Percentiles rank a stretch among this genome's conserved stretches.
Conservation (phyloP, 2,329 filamentous ascomycete genomes). For the Herpotrichia juniperi region DNA sequence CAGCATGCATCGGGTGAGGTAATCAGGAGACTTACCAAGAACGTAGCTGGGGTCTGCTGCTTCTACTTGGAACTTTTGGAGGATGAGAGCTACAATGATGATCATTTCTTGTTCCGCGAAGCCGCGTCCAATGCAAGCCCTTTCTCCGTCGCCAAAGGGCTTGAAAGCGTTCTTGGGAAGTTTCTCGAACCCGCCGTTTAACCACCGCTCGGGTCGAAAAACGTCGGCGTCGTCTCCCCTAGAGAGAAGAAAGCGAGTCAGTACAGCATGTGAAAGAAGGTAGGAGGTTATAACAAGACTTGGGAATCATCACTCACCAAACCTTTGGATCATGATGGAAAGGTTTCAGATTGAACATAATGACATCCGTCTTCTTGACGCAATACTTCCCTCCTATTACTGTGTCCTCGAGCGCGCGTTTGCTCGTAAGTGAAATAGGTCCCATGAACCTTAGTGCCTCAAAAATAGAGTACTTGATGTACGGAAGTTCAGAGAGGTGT, state of each 20-base stretch:
- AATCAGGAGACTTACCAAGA: slow-evolving; percentile 36
- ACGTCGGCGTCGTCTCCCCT: slow-evolving; percentile 67
- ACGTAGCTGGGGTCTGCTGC: slow-evolving; percentile 66
- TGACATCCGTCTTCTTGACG: slow-evolving; percentile 26
- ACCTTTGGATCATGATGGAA: slow-evolving; percentile 18
- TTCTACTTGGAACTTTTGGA: slow-evolving; percentile 75
- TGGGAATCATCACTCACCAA: not conserved
- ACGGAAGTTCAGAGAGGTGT: slow-evolving; percentile 67
- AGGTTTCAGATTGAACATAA: slow-evolving; percentile 12
- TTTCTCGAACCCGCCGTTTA: slow-evolving; percentile 68
- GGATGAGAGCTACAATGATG: slow-evolving; percentile 45
- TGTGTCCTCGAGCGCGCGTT: slow-evolving; percentile 16
- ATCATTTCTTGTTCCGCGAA: slow-evolving; percentile 75
- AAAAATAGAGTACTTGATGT: slow-evolving; percentile 67
- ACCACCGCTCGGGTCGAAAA: slow-evolving; percentile 75
- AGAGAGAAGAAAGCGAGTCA: not conserved
- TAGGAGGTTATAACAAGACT: too few relatives aligned
- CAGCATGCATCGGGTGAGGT: not conserved
- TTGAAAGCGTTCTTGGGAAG: slow-evolving; percentile 35
- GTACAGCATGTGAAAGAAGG: too few relatives aligned
- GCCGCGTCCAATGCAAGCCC: slow-evolving; percentile 73
- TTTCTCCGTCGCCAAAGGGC: slow-evolving; percentile 74
- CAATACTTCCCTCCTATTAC: slow-evolving; percentile 37
- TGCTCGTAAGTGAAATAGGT: slow-evolving; percentile 11
- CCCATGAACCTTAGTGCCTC: slow-evolving; percentile 65